phyloP scores from a whole-genome alignment of 768 basidiomycete species.

The Tremella fuciformis region DNA sequence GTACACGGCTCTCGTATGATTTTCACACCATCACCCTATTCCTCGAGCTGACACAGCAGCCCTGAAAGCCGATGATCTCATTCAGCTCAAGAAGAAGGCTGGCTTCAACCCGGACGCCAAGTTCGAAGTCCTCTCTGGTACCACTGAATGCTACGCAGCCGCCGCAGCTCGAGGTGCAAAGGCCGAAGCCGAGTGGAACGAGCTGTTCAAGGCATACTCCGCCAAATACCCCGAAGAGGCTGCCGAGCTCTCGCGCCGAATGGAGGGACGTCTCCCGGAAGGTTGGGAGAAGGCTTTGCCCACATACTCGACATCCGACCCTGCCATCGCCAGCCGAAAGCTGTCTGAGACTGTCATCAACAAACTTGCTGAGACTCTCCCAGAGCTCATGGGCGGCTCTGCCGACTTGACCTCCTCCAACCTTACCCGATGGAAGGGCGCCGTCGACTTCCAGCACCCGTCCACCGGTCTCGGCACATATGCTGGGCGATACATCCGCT shows the following conservation, averaged over 20 bases:
- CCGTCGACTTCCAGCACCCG: slow-evolving; percentile 84
- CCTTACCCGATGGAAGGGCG: slow-evolving; percentile 63
- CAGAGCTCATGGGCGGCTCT: slow-evolving; percentile 81
- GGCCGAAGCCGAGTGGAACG: slow-evolving; percentile 71
- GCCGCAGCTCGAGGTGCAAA: slow-evolving; percentile 70
- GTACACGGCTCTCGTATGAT: slow-evolving; percentile 87
- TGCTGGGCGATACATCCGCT: slow-evolving; percentile 85
- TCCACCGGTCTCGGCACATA: slow-evolving; percentile 79
- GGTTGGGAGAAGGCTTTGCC: slow-evolving; percentile 85
- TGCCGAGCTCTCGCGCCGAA: slow-evolving; percentile 79
- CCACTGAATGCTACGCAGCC: slow-evolving; percentile 66
- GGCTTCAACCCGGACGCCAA: slow-evolving; percentile 73
- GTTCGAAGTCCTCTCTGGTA: slow-evolving; percentile 73
- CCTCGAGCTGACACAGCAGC: slow-evolving; percentile 55
- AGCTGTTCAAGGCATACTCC: slow-evolving; percentile 65
- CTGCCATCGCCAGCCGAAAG: slow-evolving; percentile 87
- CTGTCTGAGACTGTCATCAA: slow-evolving; percentile 85
- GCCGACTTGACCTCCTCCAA: slow-evolving; percentile 91
- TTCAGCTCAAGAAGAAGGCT: slow-evolving; percentile 75
- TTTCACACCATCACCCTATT: background rate
- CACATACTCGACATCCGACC: slow-evolving; percentile 74
- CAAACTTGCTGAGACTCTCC: slow-evolving; percentile 68
- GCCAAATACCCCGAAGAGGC: slow-evolving; percentile 79
- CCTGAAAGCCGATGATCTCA: slow-evolving; percentile 87
- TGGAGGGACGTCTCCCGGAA: slow-evolving; percentile 74